Percentiles rank a stretch among this genome's conserved stretches.
Conservation (phyloP, 768 basidiomycete genomes). For the Tricholoma furcatifolium region DNA sequence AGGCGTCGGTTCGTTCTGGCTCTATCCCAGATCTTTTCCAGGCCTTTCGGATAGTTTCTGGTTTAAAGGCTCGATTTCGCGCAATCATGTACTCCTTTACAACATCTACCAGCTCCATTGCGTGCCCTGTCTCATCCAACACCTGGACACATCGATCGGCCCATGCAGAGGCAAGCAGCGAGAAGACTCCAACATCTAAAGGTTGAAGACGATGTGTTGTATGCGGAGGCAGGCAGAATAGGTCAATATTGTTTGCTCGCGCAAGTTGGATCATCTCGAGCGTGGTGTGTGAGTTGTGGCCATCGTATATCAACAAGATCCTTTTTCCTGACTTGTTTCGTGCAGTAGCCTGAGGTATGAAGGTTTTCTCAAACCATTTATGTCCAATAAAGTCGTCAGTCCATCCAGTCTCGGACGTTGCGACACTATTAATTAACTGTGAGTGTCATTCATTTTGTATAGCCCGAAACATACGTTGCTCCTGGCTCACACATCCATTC, state of each 20-base stretch:
- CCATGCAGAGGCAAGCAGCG: too few relatives aligned
- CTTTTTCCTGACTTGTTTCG: too few relatives aligned
- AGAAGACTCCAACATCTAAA: too few relatives aligned
- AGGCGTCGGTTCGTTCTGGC: neutral
- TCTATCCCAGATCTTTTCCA: too few relatives aligned
- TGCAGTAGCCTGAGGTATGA: too few relatives aligned
- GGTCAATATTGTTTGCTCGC: neutral
- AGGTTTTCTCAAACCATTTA: too few relatives aligned
- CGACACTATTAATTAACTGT: slow-evolving; percentile 27
- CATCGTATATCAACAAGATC: slow-evolving; percentile 43
- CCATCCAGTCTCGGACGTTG: slow-evolving; percentile 44
- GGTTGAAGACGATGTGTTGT: too few relatives aligned
- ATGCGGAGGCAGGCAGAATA: too few relatives aligned
- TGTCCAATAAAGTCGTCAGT: slow-evolving; percentile 32
- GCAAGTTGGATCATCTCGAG: slow-evolving; percentile 25
- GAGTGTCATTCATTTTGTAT: neutral
- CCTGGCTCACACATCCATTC: slow-evolving; percentile 25
- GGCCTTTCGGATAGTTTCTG: neutral
- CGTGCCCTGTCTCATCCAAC: neutral
- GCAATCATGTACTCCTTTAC: neutral
- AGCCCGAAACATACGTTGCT: slow-evolving; percentile 14
- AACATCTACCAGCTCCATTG: neutral
- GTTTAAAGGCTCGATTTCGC: neutral
- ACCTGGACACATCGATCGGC: neutral
- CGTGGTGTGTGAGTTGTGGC: slow-evolving; percentile 41